phyloP scores from a whole-genome alignment of 352 stramenopile genomes.

The Pilasporangium apinafurcum region DNA sequence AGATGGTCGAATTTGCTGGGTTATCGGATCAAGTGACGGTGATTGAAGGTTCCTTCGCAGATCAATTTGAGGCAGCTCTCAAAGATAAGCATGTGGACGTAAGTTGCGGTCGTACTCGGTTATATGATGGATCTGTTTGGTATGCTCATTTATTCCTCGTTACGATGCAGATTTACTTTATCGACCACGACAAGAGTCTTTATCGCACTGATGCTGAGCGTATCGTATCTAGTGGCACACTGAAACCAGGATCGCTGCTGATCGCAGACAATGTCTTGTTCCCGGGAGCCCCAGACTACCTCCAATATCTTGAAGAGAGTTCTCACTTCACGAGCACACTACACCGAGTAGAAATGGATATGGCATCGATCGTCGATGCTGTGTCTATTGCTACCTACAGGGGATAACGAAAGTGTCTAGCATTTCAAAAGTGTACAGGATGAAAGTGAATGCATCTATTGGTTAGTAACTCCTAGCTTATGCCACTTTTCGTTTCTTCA shows the following conservation, averaged over 20 bases:
- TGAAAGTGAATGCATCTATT: too few relatives aligned
- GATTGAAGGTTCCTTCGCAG: conserved; percentile 14
- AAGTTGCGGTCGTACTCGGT: too few relatives aligned
- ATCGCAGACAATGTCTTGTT: conserved; percentile 39
- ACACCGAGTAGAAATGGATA: background rate
- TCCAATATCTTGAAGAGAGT: conserved; percentile 29
- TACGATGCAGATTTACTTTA: conserved; percentile 31
- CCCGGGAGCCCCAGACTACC: conserved; percentile 33
- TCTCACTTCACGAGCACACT: conserved; percentile 12
- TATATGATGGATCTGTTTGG: too few relatives aligned
- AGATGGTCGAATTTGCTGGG: conserved; percentile 14
- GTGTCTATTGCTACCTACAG: conserved; percentile 8
- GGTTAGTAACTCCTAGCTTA: too few relatives aligned
- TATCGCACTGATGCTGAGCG: conserved; percentile 41
- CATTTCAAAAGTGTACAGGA: too few relatives aligned
- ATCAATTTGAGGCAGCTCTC: conserved; percentile 4
- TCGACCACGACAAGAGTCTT: conserved; percentile 41
- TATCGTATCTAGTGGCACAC: conserved; percentile 27
- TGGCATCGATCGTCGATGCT: conserved; percentile 7
- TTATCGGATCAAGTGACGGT: conserved; percentile 15
- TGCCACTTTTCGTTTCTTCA: background rate
- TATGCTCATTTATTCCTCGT: too few relatives aligned
- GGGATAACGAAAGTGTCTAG: too few relatives aligned
- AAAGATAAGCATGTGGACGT: too few relatives aligned
- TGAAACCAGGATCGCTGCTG: conserved; percentile 27